Conservation (phyloP, 2,329 filamentous ascomycete genomes). For the Pseudocercospora eumusae region DNA sequence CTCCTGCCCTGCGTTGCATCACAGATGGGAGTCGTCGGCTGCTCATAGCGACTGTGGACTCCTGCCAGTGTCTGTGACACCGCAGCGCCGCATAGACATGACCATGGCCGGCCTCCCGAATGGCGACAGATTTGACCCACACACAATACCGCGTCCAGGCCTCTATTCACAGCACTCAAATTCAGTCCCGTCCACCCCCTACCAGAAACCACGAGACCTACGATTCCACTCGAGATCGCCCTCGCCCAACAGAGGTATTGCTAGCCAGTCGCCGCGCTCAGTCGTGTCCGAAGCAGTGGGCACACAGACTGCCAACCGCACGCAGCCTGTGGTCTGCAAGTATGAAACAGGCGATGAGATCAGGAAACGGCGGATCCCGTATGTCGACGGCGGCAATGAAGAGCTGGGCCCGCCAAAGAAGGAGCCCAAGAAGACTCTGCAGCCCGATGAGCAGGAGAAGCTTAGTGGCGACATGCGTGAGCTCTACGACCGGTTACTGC, state of each 20-base stretch:
- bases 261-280: conserved; percentile 83
- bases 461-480: conserved; percentile 81
- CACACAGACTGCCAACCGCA: conserved; percentile 17
- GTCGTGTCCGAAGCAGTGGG: conserved; percentile 87
- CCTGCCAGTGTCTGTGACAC: conserved; percentile 38
- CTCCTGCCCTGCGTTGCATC: conserved; percentile 15
- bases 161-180: conserved; percentile 66
- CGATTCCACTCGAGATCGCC: conserved; percentile 77
- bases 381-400: conserved; percentile 76
- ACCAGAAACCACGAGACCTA: conserved; percentile 82
- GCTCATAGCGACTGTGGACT: conserved; percentile 30
- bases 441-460: conserved; percentile 70
- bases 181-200: conserved; percentile 90
- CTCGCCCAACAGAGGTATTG: conserved; percentile 71
- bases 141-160: conserved; percentile 31
- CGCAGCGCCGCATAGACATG: conserved; percentile 18
- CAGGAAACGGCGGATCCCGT: conserved; percentile 84
- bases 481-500: conserved; percentile 81
- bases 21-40: conserved; percentile 33
- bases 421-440: conserved; percentile 68
- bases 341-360: conserved; percentile 85
- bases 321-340: conserved; percentile 64
- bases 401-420: conserved; percentile 69
- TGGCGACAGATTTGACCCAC: conserved; percentile 29
- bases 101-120: conserved; percentile 29